phyloP scores from a whole-genome alignment of 2,329 filamentous ascomycete species.

The Fusarium albosuccineum region DNA sequence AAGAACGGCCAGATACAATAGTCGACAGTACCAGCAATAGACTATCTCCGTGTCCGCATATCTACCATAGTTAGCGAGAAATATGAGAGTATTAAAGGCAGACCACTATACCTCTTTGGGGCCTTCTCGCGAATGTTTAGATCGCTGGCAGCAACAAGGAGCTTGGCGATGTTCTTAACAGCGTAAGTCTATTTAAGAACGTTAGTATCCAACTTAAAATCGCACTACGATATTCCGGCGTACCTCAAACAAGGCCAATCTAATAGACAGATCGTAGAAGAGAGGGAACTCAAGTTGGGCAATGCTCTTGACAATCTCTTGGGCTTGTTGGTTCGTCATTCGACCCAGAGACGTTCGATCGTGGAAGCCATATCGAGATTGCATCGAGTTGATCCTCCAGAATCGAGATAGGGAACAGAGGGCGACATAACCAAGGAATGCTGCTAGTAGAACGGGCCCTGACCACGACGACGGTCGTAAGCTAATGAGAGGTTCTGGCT shows the following conservation, averaged over 20 bases:
- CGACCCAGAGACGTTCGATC: constrained; percentile 53
- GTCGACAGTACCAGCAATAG: constrained; percentile 50
- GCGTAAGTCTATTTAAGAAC: constrained; percentile 54
- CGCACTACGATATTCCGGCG: not conserved
- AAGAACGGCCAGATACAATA: not conserved
- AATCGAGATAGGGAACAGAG: constrained; percentile 56
- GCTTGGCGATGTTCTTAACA: constrained; percentile 53
- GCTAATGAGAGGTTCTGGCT: not conserved
- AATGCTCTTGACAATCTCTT: constrained; percentile 56
- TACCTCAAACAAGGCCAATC: constrained; percentile 58
- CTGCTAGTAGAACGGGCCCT: constrained; percentile 29
- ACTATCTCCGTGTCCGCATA: constrained; percentile 58
- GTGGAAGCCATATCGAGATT: constrained; percentile 49
- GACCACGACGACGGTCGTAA: constrained; percentile 28
- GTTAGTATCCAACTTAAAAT: not conserved
- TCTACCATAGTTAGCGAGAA: constrained; percentile 40
- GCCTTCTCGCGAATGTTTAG: constrained; percentile 49
- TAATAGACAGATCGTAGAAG: constrained; percentile 53
- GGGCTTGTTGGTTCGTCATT: constrained; percentile 61
- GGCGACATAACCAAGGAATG: constrained; percentile 48
- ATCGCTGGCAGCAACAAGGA: constrained; percentile 54
- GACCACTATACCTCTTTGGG: constrained; percentile 51
- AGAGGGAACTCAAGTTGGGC: constrained; percentile 54
- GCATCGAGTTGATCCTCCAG: constrained; percentile 48
- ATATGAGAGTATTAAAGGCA: not conserved